Evolutionary conservation across 108 stramenopile species (phyloP), one percentile per base, ranked within the genome.

Genomic region (Nitzschia palea): DNA sequence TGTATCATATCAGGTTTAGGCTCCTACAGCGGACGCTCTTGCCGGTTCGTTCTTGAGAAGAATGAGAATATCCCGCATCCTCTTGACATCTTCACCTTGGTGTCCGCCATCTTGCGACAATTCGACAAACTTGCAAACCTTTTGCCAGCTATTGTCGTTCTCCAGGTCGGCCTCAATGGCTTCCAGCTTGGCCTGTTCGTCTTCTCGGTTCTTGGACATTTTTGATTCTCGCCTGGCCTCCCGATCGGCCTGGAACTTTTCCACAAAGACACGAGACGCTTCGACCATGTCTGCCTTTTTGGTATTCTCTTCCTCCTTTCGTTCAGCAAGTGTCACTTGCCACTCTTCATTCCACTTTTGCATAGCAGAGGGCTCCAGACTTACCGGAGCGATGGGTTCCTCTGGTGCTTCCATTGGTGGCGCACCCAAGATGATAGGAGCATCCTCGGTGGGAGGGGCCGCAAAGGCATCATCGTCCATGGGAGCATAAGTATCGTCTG

Each of bases 121-220:
- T 17, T 92, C 90, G 55, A 95, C 86, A 82, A 95, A 79, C 74
- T 95, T 95, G 74, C 89, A 86, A 40, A 90, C 88, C 50, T 76
- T 77, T 68, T 95, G 88, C 90, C 90, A 95, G 55, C 77, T 79
- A 75, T 92, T 95, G 58, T 91, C 90, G 73, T 90, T 92, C 68
- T 95, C 94, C 63, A 95, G 68, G 67, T 95, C 94, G n/a, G 94
- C 94, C 71, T 95, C 94, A 74, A 95, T 91, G 55, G 86, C 94
- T 75, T 95, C 94, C 74, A 95, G 77, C 68, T 95, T 95, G 42
- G 84, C 86, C 73, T 95, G 94, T 62, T 95, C 94, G 59, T 95
- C 94, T 44, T 78, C 77, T 25, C 94, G 83, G 63, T 95, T 95
- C 68, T 86, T 92, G 51, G 80, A 70, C 86, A 95, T 91, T 48